Conservation (phyloP, 495 filamentous ascomycete genomes). For the Aspergillus saccharolyticus region DNA sequence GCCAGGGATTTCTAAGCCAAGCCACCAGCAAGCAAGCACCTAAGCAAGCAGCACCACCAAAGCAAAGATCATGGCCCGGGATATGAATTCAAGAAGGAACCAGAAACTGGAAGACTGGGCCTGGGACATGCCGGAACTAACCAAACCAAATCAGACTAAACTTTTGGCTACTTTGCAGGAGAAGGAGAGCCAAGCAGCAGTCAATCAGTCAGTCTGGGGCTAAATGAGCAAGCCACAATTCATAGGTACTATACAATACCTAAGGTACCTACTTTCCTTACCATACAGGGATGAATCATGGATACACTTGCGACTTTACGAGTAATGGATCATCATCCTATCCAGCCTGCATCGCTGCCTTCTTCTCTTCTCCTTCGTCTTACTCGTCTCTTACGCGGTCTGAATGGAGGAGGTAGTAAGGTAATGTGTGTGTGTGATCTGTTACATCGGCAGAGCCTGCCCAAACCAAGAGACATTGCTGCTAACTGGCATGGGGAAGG, state of each 20-base stretch:
- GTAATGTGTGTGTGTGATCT: background rate
- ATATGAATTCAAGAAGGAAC: constrained; percentile 6
- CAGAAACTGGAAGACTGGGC: constrained; percentile 2
- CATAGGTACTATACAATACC: background rate
- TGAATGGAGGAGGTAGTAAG: too few relatives aligned
- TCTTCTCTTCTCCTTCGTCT: background rate
- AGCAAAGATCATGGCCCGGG: constrained; percentile 3
- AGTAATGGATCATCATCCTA: background rate
- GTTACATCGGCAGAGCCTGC: constrained; percentile 1
- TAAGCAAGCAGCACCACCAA: constrained; percentile 4
- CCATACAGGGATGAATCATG: background rate
- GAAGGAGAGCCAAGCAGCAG: constrained; percentile 12
- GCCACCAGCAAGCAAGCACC: background rate
- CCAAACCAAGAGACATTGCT: background rate
- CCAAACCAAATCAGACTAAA: constrained; percentile 9
- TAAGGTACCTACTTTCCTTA: background rate
- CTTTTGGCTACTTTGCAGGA: background rate
- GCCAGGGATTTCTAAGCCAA: background rate
- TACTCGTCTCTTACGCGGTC: background rate
- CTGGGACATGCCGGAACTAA: constrained; percentile 21
- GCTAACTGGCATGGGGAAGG: background rate
- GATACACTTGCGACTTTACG: background rate
- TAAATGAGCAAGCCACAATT: background rate
- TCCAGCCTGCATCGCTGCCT: background rate
- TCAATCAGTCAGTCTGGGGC: constrained; percentile 1